Conservation (phyloP, 106 monocot genomes). For the Apostasia shenzhenica region DNA sequence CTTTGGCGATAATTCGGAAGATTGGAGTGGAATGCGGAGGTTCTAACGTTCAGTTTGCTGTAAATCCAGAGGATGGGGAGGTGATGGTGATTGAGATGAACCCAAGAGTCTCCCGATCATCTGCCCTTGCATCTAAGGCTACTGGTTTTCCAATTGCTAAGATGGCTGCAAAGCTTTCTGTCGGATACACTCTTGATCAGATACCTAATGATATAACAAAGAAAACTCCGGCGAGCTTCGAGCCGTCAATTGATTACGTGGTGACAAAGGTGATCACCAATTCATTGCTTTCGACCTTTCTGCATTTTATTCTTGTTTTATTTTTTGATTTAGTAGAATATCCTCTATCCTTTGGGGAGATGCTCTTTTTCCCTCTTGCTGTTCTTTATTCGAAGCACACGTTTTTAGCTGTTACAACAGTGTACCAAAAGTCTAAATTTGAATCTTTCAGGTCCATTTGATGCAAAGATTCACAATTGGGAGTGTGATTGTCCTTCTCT, state of each 20-base stretch:
- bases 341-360: background rate
- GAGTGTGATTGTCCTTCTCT: too few relatives aligned
- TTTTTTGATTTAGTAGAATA: background rate
- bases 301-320: background rate
- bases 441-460: too few relatives aligned
- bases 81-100: constrained; percentile 99
- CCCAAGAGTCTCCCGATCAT: constrained; percentile 92
- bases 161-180: constrained; percentile 92
- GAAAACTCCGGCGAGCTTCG: constrained; percentile 98
- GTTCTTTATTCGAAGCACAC: too few relatives aligned
- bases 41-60: constrained; percentile 97
- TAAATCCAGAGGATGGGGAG: constrained; percentile 90
- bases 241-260: constrained; percentile 97
- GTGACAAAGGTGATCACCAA: constrained; percentile 67
- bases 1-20: constrained; percentile 86
- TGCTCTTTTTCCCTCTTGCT: too few relatives aligned
- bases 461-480: too few relatives aligned
- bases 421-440: too few relatives aligned
- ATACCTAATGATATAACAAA: constrained; percentile 99
- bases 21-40: constrained; percentile 99
- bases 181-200: constrained; percentile 94
- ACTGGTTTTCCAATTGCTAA: constrained; percentile 98
- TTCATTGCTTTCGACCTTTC: background rate
- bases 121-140: constrained; percentile 89
- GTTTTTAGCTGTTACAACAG: too few relatives aligned